These are phyloP conservation scores for Fusarium graminum DNA, from an alignment of 2,329 filamentous ascomycete genomes.

Conservation along the genomic window DNA sequence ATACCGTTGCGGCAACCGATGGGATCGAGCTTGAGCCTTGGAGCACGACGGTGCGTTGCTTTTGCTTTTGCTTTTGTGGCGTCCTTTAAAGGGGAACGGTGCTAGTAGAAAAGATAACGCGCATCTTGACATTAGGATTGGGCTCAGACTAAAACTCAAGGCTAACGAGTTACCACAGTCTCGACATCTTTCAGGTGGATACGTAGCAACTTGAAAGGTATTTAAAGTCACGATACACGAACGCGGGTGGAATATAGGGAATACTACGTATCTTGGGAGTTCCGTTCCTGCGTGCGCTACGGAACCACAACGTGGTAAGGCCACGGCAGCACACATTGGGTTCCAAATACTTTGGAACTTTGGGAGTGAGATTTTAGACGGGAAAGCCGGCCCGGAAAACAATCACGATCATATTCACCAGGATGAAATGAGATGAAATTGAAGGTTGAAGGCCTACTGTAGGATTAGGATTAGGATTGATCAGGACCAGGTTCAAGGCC, in stretches of 20 bases:
- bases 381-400: constrained; percentile 39
- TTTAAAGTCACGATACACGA: neutral
- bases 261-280: neutral
- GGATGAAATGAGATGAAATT: neutral
- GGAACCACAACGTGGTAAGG: constrained; percentile 13
- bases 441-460: too few relatives aligned
- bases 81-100: constrained; percentile 23
- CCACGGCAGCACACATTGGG: constrained; percentile 2
- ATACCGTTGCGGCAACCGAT: neutral
- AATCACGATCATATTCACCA: constrained; percentile 18
- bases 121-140: constrained; percentile 1
- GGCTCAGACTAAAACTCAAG: constrained; percentile 4
- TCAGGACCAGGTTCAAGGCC: constrained; percentile 28
- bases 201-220: neutral
- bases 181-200: constrained; percentile 12
- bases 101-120: constrained; percentile 1
- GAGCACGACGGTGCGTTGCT: constrained; percentile 2
- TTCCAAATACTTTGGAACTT: neutral
- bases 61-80: constrained; percentile 8
- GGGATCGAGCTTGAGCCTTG: constrained; percentile 3
- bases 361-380: constrained; percentile 28
- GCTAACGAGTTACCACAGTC: constrained; percentile 5
- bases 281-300: constrained; percentile 8
- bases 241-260: constrained; percentile 3
- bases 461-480: too few relatives aligned